phyloP scores from a whole-genome alignment of 139 green algal genomes.

The Volvox africanus region DNA sequence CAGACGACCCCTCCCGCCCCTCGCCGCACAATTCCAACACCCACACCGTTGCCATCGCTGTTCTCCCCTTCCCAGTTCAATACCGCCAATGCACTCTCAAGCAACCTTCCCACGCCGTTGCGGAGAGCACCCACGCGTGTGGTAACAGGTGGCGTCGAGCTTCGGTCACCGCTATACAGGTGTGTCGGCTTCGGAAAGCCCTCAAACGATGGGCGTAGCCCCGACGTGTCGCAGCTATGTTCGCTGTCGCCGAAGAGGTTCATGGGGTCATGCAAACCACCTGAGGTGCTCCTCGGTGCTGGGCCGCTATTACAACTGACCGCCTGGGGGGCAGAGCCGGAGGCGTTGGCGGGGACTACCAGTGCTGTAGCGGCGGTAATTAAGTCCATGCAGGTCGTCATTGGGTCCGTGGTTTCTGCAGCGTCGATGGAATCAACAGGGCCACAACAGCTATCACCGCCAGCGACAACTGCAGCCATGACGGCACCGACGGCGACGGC shows the following conservation, averaged over 20 bases:
- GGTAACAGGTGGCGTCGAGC: slow-evolving; percentile 9
- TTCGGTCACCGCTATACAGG: not conserved
- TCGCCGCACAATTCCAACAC: not conserved
- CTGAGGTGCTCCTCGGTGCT: not conserved
- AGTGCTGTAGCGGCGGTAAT: not conserved
- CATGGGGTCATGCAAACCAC: not conserved
- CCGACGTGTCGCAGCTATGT: not conserved
- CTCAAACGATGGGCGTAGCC: not conserved
- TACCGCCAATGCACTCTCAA: not conserved
- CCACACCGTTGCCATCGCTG: not conserved
- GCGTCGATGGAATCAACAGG: not conserved
- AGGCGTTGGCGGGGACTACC: not conserved
- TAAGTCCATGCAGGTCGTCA: slow-evolving; percentile 9
- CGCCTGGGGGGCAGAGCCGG: not conserved
- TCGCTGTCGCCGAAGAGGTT: slow-evolving; percentile 17
- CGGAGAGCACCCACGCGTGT: not conserved
- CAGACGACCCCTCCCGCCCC: not conserved
- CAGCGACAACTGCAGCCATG: not conserved
- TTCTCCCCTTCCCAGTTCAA: not conserved
- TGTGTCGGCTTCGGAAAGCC: not conserved
- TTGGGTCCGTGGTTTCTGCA: not conserved
- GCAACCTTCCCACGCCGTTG: not conserved
- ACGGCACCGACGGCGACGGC: not conserved
- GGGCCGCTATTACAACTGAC: not conserved
- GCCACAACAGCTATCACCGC: not conserved